Base-by-base conservation (phyloP, 2,329 filamentous ascomycete genomes). In the Penicillium sp. region DNA sequence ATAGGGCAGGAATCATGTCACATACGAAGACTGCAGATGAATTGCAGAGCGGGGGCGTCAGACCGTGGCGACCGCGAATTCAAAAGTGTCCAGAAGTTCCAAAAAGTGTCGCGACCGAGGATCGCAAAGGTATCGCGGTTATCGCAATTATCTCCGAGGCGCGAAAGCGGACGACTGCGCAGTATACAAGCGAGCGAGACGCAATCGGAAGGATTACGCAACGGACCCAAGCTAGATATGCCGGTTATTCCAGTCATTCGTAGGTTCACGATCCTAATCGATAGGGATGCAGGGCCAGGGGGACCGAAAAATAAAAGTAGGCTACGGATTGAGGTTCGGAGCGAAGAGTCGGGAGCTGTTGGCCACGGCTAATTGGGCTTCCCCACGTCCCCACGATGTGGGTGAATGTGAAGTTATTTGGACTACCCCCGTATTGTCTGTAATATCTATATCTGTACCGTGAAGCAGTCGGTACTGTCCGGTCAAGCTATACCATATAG, bases 1-100 rank as follows among this genome's bases (percentile, higher is more conserved):
- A 55, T 61, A 54, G 27, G 39, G 38, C 49, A 54, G 43, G 43
- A 47, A 36, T 49, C 62, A 65, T 63, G 63, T 56, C 67, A 69
- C 65, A 51, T 53, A 61, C 44, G 36, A 24, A 18, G n/a, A 36
- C 16, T 20, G 28, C 47, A 24, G 28, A 46, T 18, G 22, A 25
- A 31, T 27, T 28, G 25, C 22, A 28, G 43, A 38, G 35, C 35
- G 18, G 11, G 13, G 5, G 31, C 31, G 4, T 30, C 28, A 20
- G 24, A n/a, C 22, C 30, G n/a, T 20, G 20, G 20, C 20, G 25
- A 33, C n/a, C 46, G 14, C 39, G n/a, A 18, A 16, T n/a, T 14
- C 10, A 11, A 25, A 36, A 38, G 5, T 20, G 18, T 13, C 35
- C 33, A 36, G 35, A 10, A 20, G 35, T 5, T 6, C 35, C 10